These are phyloP conservation scores for Scutellaria barbata DNA, from an alignment of 257 asterid species.

Conservation along the genomic window DNA sequence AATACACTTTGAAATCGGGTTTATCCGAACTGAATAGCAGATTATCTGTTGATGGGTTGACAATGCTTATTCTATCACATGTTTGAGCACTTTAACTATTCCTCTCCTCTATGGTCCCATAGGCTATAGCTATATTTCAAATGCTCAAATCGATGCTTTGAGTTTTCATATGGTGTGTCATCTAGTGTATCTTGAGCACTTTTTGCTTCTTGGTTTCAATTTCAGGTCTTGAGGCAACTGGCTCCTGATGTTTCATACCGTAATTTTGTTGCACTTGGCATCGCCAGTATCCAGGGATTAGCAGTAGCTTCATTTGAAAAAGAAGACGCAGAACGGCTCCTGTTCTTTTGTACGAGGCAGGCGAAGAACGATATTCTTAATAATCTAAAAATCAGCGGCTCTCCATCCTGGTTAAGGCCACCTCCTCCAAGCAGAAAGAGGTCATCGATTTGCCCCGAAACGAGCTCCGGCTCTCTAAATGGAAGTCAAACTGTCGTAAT, in stretches of 20 bases:
- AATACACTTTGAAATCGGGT: neutral
- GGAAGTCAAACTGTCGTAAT: conserved; percentile 43
- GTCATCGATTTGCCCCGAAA: conserved; percentile 46
- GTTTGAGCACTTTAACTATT: too few species aligned
- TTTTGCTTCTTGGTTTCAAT: conserved; percentile 9
- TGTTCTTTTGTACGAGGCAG: conserved; percentile 60
- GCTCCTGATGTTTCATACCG: conserved; percentile 91
- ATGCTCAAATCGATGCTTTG: neutral
- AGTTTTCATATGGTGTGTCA: neutral
- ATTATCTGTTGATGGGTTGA: too few species aligned
- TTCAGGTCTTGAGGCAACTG: conserved; percentile 91
- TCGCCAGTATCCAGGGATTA: conserved; percentile 85
- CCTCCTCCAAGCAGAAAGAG: conserved; percentile 89
- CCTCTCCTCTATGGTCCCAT: neutral
- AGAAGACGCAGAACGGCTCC: conserved; percentile 82
- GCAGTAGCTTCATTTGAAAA: conserved; percentile 90
- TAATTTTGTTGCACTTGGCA: conserved; percentile 84
- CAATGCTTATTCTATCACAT: too few species aligned
- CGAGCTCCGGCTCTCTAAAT: conserved; percentile 38
- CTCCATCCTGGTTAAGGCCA: conserved; percentile 82
- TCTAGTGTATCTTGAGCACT: neutral
- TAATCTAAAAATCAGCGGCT: conserved; percentile 45
- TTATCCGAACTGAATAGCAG: neutral
- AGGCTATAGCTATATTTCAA: neutral
- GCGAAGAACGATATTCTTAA: conserved; percentile 43